Evolutionary conservation across 2,329 filamentous ascomycete genomes (phyloP), one percentile per base, ranked within the genome.

Genomic region (Passalora sequoiae): DNA sequence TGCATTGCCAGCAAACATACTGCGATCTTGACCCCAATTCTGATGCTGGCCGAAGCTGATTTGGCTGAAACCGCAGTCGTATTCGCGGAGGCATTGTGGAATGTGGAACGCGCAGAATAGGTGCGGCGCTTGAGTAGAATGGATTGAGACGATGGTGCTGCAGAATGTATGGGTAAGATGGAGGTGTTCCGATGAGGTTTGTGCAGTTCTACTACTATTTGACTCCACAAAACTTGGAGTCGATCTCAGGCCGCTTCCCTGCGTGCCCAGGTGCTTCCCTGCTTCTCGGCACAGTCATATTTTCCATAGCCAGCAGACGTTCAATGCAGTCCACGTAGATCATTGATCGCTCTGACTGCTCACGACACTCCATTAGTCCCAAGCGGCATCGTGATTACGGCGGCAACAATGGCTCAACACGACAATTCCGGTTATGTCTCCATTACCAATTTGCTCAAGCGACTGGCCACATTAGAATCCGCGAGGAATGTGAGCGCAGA

Each of bases 371-470:
- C n/a, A n/a, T n/a, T n/a, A n/a, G n/a, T n/a, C n/a, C n/a, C n/a
- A n/a, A n/a, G n/a, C n/a, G n/a, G n/a, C n/a, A n/a, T 32, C 12
- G 16, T 29, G 40, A 35, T 15, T 16, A 15, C 30, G 5, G 22
- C n/a, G 12, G n/a, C 19, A 9, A 44, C 35, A 24, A 54, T 55
- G 51, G 33, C 48, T 12, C 20, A 41, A 24, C 25, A 44, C 38
- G 42, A 52, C 25, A 31, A 43, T 21, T 36, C 42, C 25, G 50
- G 50, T 22, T 50, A 48, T 35, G 64, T 70, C 47, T 73, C 69
- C 56, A 84, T 89, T 66, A 85, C 84, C 53, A 80, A 81, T 28
- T 72, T 91, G 22, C 76, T 91, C 46, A 80, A 80, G 60, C 78
- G 84, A 46, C 73, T 91, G 31, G 88, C 65, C 6, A 70, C 72